A percentile compares a stretch with the other conserved stretches of the same genome.
These are phyloP conservation scores for Lathyrus tuberosus DNA, from an alignment of 306 rosid species.

Conservation along the genomic window DNA sequence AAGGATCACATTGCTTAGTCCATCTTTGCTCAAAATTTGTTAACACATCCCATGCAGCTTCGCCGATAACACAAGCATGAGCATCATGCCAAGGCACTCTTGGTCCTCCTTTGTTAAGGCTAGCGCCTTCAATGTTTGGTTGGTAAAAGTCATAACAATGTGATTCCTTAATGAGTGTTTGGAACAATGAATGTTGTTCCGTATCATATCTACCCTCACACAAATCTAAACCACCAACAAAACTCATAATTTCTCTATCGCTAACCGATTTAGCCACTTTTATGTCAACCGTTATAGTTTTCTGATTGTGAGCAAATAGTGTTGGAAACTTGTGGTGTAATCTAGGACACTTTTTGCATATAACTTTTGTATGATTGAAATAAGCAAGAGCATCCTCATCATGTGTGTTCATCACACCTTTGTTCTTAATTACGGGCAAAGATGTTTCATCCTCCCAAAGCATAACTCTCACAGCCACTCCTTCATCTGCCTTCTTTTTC, in stretches of 20 bases:
- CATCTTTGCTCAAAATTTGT: conserved; percentile 92
- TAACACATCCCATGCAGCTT: conserved; percentile 81
- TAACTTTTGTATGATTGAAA: conserved; percentile 68
- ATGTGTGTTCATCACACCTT: conserved; percentile 66
- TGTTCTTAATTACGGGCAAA: conserved; percentile 69
- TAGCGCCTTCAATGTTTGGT: conserved; percentile 68
- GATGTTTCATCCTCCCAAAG: conserved; percentile 95
- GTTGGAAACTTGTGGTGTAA: conserved; percentile 68
- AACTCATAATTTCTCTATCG: conserved; percentile 72
- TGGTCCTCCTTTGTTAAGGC: conserved; percentile 81
- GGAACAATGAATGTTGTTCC: conserved; percentile 80
- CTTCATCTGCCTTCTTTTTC: conserved; percentile 87
- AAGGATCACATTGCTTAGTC: conserved; percentile 73
- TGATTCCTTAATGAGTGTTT: conserved; percentile 65
- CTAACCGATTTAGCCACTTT: conserved; percentile 38
- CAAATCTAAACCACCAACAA: conserved; percentile 86
- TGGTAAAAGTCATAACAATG: conserved; percentile 79
- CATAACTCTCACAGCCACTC: conserved; percentile 84
- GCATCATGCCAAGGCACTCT: conserved; percentile 93
- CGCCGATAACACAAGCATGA: conserved; percentile 88
- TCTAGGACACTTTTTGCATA: conserved; percentile 77
- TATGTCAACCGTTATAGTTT: conserved; percentile 68
- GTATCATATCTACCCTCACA: conserved; percentile 90
- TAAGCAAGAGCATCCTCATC: conserved; percentile 79
- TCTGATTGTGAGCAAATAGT: conserved; percentile 86